Conservation (phyloP, 202 grass and related monocot genomes). For the Zizania palustris region DNA sequence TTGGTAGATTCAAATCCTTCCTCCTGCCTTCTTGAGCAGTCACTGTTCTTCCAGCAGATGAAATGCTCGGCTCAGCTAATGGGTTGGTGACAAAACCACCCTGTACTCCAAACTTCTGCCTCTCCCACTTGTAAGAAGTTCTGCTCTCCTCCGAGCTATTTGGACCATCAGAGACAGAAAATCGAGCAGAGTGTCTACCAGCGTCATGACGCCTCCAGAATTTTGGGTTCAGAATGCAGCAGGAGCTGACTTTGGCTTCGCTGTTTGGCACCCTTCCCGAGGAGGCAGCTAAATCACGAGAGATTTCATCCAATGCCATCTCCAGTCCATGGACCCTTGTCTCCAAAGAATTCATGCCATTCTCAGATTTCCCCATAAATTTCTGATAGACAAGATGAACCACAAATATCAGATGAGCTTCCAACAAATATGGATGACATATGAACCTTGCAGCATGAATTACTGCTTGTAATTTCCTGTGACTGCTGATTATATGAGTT, state of each 20-base stretch:
- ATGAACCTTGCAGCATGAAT: background rate
- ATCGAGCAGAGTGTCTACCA: conserved; percentile 57
- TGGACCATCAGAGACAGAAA: conserved; percentile 56
- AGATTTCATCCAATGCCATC: conserved; percentile 89
- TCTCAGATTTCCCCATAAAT: conserved; percentile 95
- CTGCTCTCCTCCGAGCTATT: conserved; percentile 56
- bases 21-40: conserved; percentile 53
- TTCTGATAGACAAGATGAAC: conserved; percentile 53
- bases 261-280: conserved; percentile 69
- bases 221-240: conserved; percentile 85
- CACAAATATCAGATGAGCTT: conserved; percentile 33
- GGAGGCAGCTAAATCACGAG: conserved; percentile 70
- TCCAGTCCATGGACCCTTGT: conserved; percentile 87
- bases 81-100: conserved; percentile 85
- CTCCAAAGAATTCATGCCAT: conserved; percentile 81
- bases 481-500: conserved; percentile 11
- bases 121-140: conserved; percentile 72
- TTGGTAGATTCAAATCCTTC: conserved; percentile 47
- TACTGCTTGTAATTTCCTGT: background rate
- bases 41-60: conserved; percentile 46
- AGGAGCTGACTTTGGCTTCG: conserved; percentile 65
- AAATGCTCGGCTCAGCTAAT: conserved; percentile 75
- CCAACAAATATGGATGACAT: conserved; percentile 17
- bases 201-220: conserved; percentile 77
- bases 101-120: conserved; percentile 64